A percentile compares a stretch with the other conserved stretches of the same genome.
These are phyloP conservation scores for Zygosaccharomyces lentus DNA, from an alignment of 805 yeast species.

Conservation along the genomic window DNA sequence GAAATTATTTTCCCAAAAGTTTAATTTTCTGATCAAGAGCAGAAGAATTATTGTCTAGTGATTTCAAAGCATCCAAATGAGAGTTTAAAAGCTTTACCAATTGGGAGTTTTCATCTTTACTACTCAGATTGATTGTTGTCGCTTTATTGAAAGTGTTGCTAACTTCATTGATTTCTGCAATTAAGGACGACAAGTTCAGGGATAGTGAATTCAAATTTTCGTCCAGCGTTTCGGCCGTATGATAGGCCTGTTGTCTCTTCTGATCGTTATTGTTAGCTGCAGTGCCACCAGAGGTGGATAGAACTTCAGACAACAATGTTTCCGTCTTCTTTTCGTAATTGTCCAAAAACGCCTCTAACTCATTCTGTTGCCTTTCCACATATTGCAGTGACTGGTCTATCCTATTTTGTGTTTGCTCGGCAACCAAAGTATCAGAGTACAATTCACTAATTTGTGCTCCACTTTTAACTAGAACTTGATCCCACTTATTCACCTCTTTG, in stretches of 20 bases:
- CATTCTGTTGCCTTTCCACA: conserved; percentile 89
- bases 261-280: conserved; percentile 52
- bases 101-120: conserved; percentile 47
- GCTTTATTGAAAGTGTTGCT: conserved; percentile 75
- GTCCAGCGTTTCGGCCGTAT: conserved; percentile 78
- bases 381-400: conserved; percentile 84
- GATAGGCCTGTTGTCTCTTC: conserved; percentile 85
- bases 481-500: conserved; percentile 77
- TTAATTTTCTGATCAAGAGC: conserved; percentile 64
- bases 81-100: conserved; percentile 78
- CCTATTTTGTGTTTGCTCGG: conserved; percentile 79
- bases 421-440: conserved; percentile 70
- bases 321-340: conserved; percentile 60
- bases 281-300: conserved; percentile 30
- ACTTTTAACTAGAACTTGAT: conserved; percentile 71
- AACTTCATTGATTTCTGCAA: conserved; percentile 77
- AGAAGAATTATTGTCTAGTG: conserved; percentile 73
- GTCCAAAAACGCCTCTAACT: conserved; percentile 73
- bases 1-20: conserved; percentile 17
- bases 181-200: conserved; percentile 66
- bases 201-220: conserved; percentile 77
- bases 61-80: conserved; percentile 84
- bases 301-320: conserved; percentile 35
- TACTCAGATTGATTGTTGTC: conserved; percentile 34
- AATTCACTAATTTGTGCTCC: conserved; percentile 79